Base-by-base conservation (phyloP, 2,329 filamentous ascomycete species). In the Elsinoe arachidis region DNA sequence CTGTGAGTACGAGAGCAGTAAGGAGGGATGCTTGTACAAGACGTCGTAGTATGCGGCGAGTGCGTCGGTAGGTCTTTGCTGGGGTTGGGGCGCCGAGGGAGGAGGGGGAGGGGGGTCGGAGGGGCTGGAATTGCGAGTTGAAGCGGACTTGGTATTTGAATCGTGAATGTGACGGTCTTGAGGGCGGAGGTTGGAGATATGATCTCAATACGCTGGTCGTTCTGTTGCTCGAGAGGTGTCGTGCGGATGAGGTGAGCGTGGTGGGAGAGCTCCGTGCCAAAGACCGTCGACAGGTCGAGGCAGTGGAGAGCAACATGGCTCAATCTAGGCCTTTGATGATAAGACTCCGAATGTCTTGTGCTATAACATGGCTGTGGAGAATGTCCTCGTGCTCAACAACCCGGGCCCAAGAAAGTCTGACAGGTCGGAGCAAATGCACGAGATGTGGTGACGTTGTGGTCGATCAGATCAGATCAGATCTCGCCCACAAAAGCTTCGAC, bases 21-120 rank as follows among this genome's bases (percentile, higher is more conserved):
- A 82, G 72, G 33, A 79, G 71, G 1, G 83, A 78, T 44, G 87
- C 65, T 60, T 86, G 79, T 54, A 87, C 68, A 1, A 95, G 70
- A 43, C 90, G 83, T 34, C 89, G 87, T n/a, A 81, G 77, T 86
- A 87, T 95, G 80, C 82, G 87, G 56, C 85, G 80, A 19, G 82
- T 80, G 34, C 82, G 82, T 14, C 78, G 79, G 68, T 88, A 95
- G 59, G 85, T 79, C 68, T 86, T 90, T 10, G 88, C 84, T 7
- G 81, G 78, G 17, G 76, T 77, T 0, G 90, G 86, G 56, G 81
- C 83, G 54, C 90, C 90, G 30, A 97, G 80, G 37, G 88, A 87
- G 59, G 80, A 80, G 5, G 91, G 91, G 3, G 88, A 83, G 0
- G 90, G 90, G 5, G 91, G 91, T 44, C 66, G 69, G 15, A 73